Conservation (phyloP, 495 filamentous ascomycete species). For the Polyplosphaeria fusca region DNA sequence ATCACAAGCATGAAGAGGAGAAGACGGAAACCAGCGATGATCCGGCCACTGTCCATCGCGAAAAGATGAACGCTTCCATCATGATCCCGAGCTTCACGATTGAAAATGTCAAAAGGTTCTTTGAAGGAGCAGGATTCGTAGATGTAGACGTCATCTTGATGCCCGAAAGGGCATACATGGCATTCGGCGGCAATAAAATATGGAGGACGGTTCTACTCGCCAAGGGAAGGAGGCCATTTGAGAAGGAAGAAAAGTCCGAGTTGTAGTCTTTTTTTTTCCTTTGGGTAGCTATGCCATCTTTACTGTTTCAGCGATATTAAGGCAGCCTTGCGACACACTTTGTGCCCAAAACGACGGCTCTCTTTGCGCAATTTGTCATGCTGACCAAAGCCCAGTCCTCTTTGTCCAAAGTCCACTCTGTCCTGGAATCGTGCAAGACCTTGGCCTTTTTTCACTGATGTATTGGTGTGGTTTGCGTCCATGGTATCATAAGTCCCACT, state of each 20-base stretch:
- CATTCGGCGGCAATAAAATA: constrained; percentile 20
- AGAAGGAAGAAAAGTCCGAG: constrained; percentile 19
- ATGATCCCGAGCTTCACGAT: constrained; percentile 13
- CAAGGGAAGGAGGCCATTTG: constrained; percentile 22
- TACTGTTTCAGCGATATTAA: no score
- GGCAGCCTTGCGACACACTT: no score
- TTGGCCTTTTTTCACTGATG: no score
- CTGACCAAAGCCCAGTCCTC: no score
- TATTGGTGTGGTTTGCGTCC: no score
- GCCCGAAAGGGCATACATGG: constrained; percentile 28
- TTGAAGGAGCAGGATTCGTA: constrained; percentile 27
- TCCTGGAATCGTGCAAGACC: no score
- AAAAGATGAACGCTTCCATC: constrained; percentile 12
- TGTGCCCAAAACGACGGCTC: no score
- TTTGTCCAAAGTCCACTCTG: no score
- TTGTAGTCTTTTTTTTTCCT: no score
- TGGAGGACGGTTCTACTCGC: constrained; percentile 29
- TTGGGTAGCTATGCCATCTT: no score
- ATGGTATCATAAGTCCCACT: no score
- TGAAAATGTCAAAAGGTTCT: constrained; percentile 18
- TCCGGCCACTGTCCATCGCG: neutral
- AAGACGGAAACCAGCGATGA: neutral
- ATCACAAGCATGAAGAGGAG: constrained; percentile 3
- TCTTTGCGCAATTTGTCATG: no score
- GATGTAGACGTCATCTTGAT: constrained; percentile 19